Conservation (phyloP, 2,329 filamentous ascomycete genomes). For the Venturia carpophila region DNA sequence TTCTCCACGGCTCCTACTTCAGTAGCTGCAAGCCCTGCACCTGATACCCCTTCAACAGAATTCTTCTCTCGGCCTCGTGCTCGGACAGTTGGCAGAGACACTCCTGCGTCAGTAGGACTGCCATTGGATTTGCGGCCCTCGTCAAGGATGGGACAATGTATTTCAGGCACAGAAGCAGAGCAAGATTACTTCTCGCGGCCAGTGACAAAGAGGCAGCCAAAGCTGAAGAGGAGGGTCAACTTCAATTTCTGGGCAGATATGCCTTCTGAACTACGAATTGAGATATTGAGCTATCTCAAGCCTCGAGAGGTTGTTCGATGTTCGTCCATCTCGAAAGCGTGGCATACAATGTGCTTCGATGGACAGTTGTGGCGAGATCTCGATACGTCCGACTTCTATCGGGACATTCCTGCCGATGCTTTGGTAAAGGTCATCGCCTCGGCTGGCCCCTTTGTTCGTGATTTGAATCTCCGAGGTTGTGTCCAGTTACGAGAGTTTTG, state of each 20-base stretch:
- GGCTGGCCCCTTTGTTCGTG: conserved; percentile 81
- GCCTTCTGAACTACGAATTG: conserved; percentile 73
- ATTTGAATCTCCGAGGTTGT: conserved; percentile 86
- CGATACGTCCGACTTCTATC: conserved; percentile 78
- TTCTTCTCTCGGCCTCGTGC: conserved; percentile 47
- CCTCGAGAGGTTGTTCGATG: conserved; percentile 74
- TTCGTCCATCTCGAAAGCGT: conserved; percentile 69
- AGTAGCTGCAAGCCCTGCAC: conserved; percentile 38
- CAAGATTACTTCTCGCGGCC: conserved; percentile 42
- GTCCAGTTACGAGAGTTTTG: conserved; percentile 81
- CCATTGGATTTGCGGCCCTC: conserved; percentile 53
- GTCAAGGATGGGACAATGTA: conserved; percentile 30
- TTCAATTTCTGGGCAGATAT: conserved; percentile 72
- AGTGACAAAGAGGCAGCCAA: conserved; percentile 28
- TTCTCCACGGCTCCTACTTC: conserved; percentile 51
- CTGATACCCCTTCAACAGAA: conserved; percentile 40
- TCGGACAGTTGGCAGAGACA: conserved; percentile 46
- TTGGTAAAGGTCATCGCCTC: conserved; percentile 76
- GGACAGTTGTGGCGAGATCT: conserved; percentile 86
- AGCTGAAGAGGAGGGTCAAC: conserved; percentile 30
- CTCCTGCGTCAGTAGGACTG: conserved; percentile 50
- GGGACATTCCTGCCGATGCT: conserved; percentile 73
- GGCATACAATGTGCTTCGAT: conserved; percentile 81
- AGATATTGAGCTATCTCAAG: conserved; percentile 66
- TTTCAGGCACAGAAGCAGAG: conserved; percentile 30